Conservation (phyloP, 805 yeast genomes). For the Cyberlindnera euphorbiiphila region DNA sequence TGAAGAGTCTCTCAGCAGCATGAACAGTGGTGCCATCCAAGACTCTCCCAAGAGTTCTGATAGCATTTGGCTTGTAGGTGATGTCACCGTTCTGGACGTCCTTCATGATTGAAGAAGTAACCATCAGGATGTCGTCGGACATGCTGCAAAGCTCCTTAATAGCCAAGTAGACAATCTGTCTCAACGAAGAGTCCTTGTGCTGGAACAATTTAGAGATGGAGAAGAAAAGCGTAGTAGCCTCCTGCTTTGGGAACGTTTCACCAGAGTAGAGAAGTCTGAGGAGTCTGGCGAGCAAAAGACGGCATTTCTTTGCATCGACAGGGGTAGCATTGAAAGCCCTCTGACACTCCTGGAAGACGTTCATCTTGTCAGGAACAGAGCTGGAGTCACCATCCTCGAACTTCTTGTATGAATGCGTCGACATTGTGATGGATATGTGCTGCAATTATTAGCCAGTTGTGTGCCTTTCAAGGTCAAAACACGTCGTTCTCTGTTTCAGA, state of each 20-base stretch:
- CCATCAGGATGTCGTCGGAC: conserved; percentile 94
- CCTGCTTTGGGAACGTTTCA: conserved; percentile 80
- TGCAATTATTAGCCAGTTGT: no score
- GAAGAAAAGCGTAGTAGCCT: conserved; percentile 89
- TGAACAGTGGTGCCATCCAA: conserved; percentile 88
- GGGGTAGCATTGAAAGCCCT: conserved; percentile 91
- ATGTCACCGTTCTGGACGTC: conserved; percentile 89
- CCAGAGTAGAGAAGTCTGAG: conserved; percentile 81
- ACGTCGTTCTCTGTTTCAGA: conserved; percentile 3
- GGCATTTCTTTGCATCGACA: conserved; percentile 81
- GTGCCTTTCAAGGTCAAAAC: no score
- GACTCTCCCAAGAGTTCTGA: conserved; percentile 85
- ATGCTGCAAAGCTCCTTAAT: conserved; percentile 84
- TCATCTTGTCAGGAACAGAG: conserved; percentile 86
- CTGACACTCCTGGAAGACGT: conserved; percentile 92
- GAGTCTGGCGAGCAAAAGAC: conserved; percentile 75
- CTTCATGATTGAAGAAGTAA: conserved; percentile 96
- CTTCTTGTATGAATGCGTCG: conserved; percentile 79
- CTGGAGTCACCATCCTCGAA: conserved; percentile 72
- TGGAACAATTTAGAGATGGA: conserved; percentile 93
- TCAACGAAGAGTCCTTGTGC: conserved; percentile 78
- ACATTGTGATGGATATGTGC: conserved; percentile 43
- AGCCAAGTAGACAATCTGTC: conserved; percentile 92
- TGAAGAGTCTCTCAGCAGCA: conserved; percentile 88
- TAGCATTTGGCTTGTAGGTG: conserved; percentile 89